Base-by-base conservation (phyloP, 1,139 yeast species). In the Chernovozyma aurita region DNA sequence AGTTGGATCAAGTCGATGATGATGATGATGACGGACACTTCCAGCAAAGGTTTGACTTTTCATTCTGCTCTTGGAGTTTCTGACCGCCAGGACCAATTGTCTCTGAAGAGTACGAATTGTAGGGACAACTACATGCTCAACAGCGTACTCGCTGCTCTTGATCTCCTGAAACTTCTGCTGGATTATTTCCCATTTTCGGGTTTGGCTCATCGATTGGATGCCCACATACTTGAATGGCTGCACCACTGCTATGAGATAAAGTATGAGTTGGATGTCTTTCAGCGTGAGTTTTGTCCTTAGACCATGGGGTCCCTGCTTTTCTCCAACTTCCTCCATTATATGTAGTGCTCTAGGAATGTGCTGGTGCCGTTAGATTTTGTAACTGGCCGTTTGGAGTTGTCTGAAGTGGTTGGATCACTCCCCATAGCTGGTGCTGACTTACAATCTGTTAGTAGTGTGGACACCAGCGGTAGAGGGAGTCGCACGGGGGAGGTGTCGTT, bases 141-240 rank as follows among this genome's bases (percentile, higher is more conserved):
- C 17, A 15, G 8, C 18, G 11, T 16, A 5, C 20, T 28, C 13
- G 6, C 18, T 15, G 16, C 18, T 15, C 15, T 28, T 16, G 18
- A 12, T 28, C 15, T 18, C 30, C 9, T 28, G 16, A 16, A 15
- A 28, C 17, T 28, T 28, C 7, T 6, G 12, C 12, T 28, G 30
- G 5, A 28, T 28, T 5, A 7, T 6, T 16, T 28, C 18, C 30
- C 30, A 28, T 16, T 28, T 28, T 7, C n/a, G 12, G 18, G 18
- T 28, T 15, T 28, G 30, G 20, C 30, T 28, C 16, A 28, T 15
- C 6, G 20, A 14, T 28, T 18, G 4, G 20, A 8, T 18, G 7
- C 18, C 30, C 6, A 28, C 18, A 11, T 28, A 28, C 20, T 28
- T 28, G 30, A 28, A 28, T 6, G 30, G 30, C 11, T 28, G 11